These are phyloP conservation scores for Pleurotus tuber-regium DNA, from an alignment of 768 basidiomycete genomes.

Conservation along the genomic window DNA sequence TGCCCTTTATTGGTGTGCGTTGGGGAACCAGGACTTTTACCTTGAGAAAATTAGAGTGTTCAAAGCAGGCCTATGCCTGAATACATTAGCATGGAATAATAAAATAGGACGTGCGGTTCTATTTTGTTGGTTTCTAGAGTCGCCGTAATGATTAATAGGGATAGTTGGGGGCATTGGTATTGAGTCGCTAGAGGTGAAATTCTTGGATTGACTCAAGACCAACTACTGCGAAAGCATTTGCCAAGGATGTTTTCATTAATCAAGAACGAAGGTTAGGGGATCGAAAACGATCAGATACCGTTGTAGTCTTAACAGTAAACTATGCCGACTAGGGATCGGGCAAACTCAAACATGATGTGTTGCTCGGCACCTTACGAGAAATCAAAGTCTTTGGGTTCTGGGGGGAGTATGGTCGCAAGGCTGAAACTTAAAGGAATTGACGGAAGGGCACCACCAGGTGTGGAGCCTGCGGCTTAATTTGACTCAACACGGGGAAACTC, in stretches of 20 bases:
- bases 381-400: slow-evolving; percentile 87
- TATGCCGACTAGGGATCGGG: neutral
- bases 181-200: neutral
- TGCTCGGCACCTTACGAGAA: slow-evolving; percentile 80
- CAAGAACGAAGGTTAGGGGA: neutral
- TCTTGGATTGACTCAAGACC: neutral
- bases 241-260: slow-evolving; percentile 1
- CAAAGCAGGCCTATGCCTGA: neutral
- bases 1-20: neutral
- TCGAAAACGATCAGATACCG: neutral
- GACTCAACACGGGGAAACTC: slow-evolving; percentile 82
- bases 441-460: slow-evolving; percentile 78
- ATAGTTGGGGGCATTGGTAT: neutral
- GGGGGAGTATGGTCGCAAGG: slow-evolving; percentile 48
- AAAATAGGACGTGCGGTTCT: neutral
- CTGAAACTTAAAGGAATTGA: slow-evolving; percentile 85
- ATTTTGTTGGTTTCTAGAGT: slow-evolving; percentile 1
- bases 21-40: neutral
- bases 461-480: slow-evolving; percentile 84
- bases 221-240: slow-evolving; percentile 1
- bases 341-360: slow-evolving; percentile 18
- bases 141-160: neutral
- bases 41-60: slow-evolving; percentile 1
- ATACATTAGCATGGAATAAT: slow-evolving; percentile 1
- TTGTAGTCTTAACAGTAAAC: slow-evolving; percentile 1